Conservation (phyloP, 2,329 filamentous ascomycete genomes). For the Colletotrichum tropicicola region DNA sequence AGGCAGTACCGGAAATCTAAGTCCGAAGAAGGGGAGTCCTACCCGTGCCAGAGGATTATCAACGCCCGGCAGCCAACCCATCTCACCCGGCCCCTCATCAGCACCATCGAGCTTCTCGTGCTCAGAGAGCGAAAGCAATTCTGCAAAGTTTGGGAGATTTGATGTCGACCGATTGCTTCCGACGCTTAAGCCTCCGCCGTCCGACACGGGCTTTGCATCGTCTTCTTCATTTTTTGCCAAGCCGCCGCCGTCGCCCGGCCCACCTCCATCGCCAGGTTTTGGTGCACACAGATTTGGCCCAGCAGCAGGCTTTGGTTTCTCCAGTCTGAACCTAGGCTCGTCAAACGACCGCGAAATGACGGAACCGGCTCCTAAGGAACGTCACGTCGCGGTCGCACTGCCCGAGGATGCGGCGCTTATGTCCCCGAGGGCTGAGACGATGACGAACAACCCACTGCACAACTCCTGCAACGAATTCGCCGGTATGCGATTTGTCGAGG, state of each 20-base stretch:
- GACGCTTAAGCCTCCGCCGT: conserved; percentile 47
- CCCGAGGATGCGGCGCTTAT: conserved; percentile 66
- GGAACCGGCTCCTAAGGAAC: conserved; percentile 37
- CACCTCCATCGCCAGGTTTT: conserved; percentile 56
- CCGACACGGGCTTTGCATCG: conserved; percentile 38
- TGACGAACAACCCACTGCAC: conserved; percentile 75
- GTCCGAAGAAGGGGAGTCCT: conserved; percentile 50
- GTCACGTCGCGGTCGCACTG: conserved; percentile 45
- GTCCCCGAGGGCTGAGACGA: conserved; percentile 77
- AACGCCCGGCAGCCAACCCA: conserved; percentile 56
- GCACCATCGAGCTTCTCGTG: conserved; percentile 72
- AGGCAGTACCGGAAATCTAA: conserved; percentile 48
- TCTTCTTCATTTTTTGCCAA: conserved; percentile 41
- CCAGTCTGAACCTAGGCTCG: conserved; percentile 43
- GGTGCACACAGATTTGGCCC: conserved; percentile 48
- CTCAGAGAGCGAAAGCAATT: conserved; percentile 58
- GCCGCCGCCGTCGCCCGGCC: conserved; percentile 56
- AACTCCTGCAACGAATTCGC: conserved; percentile 51
- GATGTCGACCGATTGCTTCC: conserved; percentile 44
- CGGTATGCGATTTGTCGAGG: conserved; percentile 62
- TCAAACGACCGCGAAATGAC: conserved; percentile 34
- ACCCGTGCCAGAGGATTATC: conserved; percentile 62
- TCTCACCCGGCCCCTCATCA: conserved; percentile 72
- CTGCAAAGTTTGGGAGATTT: conserved; percentile 50
- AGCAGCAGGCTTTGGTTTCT: conserved; percentile 51